Conservation (phyloP, 2,329 filamentous ascomycete genomes). For the Metarhizium humberi region DNA sequence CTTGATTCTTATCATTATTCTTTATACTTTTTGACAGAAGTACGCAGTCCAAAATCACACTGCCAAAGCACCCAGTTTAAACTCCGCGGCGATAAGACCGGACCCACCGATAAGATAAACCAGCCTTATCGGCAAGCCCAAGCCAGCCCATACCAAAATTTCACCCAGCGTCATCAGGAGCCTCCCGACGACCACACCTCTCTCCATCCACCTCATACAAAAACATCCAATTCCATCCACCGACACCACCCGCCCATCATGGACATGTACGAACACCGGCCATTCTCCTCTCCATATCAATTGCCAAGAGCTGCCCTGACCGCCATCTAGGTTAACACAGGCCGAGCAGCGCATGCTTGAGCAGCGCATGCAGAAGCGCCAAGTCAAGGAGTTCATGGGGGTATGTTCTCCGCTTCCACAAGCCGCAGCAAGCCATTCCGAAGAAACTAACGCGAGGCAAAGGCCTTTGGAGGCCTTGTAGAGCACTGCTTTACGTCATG, state of each 20-base stretch:
- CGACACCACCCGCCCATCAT: conserved; percentile 5
- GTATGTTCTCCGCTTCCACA: conserved; percentile 45
- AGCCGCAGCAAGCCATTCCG: background rate
- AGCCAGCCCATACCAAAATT: conserved; percentile 17
- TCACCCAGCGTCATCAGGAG: conserved; percentile 11
- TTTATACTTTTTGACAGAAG: too few species aligned
- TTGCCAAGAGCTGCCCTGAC: background rate
- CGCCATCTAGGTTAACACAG: conserved; percentile 47
- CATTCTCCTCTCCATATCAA: background rate
- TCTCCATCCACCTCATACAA: background rate
- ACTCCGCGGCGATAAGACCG: conserved; percentile 13
- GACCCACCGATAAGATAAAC: conserved; percentile 18
- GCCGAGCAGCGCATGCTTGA: conserved; percentile 89
- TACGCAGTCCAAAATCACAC: too few species aligned
- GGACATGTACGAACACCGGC: conserved; percentile 8
- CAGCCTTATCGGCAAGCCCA: conserved; percentile 4
- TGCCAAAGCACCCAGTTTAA: too few species aligned
- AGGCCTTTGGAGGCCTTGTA: conserved; percentile 38
- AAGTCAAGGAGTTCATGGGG: conserved; percentile 98
- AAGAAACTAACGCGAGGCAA: background rate
- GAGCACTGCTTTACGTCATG: conserved; percentile 94
- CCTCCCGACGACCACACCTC: background rate
- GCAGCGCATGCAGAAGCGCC: conserved; percentile 90
- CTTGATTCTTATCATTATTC: too few species aligned
- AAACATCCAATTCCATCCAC: conserved; percentile 1